Evolutionary conservation across 176 grass and related monocot species (phyloP).

Genomic region (Eremochloa ophiuroides): DNA sequence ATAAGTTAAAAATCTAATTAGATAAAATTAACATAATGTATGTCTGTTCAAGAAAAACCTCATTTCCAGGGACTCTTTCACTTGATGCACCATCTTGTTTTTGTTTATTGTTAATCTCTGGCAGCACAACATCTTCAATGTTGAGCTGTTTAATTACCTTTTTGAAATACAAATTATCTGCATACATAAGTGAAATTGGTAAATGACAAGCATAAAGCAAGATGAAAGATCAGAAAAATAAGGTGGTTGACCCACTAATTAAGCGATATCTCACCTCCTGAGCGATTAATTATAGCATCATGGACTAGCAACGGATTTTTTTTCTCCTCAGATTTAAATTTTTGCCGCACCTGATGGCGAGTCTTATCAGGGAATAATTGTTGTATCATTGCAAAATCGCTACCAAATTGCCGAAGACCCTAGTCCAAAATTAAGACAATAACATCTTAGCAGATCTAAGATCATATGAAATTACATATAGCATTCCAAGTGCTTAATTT

Average conservation of each 20-base stretch:
- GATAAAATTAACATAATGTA: neutral
- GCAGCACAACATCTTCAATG: conserved; percentile 31
- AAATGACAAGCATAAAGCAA: neutral
- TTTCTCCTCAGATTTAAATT: conserved; percentile 84
- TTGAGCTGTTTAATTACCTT: conserved; percentile 76
- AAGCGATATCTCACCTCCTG: conserved; percentile 39
- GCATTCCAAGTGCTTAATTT: conserved; percentile 16
- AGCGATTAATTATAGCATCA: conserved; percentile 69
- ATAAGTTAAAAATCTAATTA: neutral
- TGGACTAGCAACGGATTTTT: conserved; percentile 59
- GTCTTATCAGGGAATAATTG: conserved; percentile 78
- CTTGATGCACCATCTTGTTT: conserved; percentile 32
- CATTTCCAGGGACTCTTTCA: conserved; percentile 12
- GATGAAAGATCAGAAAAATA: conserved; percentile 20
- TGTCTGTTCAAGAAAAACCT: conserved; percentile 20
- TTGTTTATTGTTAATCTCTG: conserved; percentile 2
- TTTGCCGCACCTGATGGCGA: conserved; percentile 62
- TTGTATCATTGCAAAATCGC: conserved; percentile 95
- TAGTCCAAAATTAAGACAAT: conserved; percentile 31
- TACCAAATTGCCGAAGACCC: conserved; percentile 90
- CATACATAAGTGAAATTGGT: neutral
- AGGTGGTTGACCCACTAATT: conserved; percentile 1
- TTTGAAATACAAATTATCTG: conserved; percentile 80
- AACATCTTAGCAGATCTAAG: neutral
- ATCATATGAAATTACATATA: conserved; percentile 10